Conservation (phyloP, 1,284 basidiomycete genomes). For the Moesziomyces aphidis region DNA sequence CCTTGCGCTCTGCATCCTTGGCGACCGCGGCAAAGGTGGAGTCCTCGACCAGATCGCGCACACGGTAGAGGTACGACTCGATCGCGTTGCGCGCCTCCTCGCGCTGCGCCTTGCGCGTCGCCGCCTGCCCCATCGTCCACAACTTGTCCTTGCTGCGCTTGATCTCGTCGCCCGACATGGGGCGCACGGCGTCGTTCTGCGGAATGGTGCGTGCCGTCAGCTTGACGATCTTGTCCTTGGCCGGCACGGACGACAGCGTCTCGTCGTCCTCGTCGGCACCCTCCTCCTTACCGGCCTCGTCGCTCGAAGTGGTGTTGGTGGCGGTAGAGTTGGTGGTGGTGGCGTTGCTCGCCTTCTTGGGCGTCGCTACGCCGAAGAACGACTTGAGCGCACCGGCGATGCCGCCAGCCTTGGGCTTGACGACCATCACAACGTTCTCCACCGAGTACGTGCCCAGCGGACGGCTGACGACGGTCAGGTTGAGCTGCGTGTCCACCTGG, state of each 20-base stretch:
- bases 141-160: conserved; percentile 60
- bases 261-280: conserved; percentile 24
- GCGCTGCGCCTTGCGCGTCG: conserved; percentile 79
- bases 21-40: conserved; percentile 78
- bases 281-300: conserved; percentile 6
- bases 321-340: conserved; percentile 35
- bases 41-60: conserved; percentile 83
- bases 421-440: conserved; percentile 49
- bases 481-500: conserved; percentile 59
- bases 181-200: conserved; percentile 36
- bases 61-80: conserved; percentile 89
- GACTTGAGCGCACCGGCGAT: conserved; percentile 59
- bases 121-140: conserved; percentile 76
- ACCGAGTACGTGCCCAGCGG: conserved; percentile 61
- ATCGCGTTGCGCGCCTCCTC: conserved; percentile 93
- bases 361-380: conserved; percentile 57
- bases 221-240: conserved; percentile 50
- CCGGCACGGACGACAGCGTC: conserved; percentile 25
- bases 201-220: conserved; percentile 45
- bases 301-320: conserved; percentile 11
- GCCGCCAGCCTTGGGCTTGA: conserved; percentile 60
- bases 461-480: conserved; percentile 53
- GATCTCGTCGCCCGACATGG: conserved; percentile 56
- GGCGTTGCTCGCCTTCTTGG: conserved; percentile 32
- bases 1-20: conserved; percentile 78